Percentiles rank a stretch among this genome's conserved stretches.
Conservation (phyloP, 306 rosid species). For the Gynostemma pentaphyllum region DNA sequence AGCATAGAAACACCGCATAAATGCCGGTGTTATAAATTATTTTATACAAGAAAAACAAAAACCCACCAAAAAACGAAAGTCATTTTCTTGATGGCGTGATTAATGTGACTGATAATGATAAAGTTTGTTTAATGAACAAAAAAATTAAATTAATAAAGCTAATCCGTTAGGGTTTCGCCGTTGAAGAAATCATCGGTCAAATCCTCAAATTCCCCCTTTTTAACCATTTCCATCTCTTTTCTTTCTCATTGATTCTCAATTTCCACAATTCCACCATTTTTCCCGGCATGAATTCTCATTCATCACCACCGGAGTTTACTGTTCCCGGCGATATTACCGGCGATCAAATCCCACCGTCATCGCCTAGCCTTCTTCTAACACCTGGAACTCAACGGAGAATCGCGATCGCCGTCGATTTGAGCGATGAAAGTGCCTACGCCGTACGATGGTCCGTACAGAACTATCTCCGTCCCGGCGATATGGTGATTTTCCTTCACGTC, state of each 20-base stretch:
- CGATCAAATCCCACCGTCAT: slow-evolving; percentile 15
- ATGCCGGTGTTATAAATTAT: too few species aligned
- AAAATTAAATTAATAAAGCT: background rate
- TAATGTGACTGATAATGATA: background rate
- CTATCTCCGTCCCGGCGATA: slow-evolving; percentile 79
- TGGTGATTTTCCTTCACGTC: slow-evolving; percentile 82
- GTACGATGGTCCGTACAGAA: slow-evolving; percentile 86
- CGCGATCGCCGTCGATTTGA: slow-evolving; percentile 90
- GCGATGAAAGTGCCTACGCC: slow-evolving; percentile 88
- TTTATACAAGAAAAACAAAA: background rate
- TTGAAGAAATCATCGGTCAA: background rate
- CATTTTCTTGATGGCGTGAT: background rate
- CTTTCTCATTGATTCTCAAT: background rate
- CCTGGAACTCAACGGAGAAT: slow-evolving; percentile 51
- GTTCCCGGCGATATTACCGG: slow-evolving; percentile 13
- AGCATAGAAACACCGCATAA: background rate
- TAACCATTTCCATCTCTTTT: background rate
- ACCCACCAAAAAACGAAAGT: background rate
- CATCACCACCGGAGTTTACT: slow-evolving; percentile 23
- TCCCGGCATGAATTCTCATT: slow-evolving; percentile 28
- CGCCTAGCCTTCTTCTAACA: slow-evolving; percentile 10
- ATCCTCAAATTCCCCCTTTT: background rate
- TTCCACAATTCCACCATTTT: background rate
- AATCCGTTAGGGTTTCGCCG: slow-evolving; percentile 7
- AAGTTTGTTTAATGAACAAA: background rate